These are phyloP conservation scores for Cordia subcordata DNA, from an alignment of 257 asterid species.

Conservation along the genomic window DNA sequence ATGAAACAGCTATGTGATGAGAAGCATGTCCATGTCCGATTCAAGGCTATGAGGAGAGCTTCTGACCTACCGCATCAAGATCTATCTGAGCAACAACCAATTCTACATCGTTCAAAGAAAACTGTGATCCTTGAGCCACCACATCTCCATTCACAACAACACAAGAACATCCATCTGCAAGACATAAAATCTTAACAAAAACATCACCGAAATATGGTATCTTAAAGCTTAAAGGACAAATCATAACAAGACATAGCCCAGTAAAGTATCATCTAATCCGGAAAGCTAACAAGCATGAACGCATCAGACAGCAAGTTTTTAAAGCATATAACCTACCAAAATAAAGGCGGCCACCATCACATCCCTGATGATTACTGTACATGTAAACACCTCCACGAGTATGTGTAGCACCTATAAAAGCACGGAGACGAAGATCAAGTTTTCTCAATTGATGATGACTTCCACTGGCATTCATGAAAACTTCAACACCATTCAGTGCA, in stretches of 20 bases:
- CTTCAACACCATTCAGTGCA: conserved; percentile 91
- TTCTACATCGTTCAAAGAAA: conserved; percentile 91
- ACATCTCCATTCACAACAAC: conserved; percentile 89
- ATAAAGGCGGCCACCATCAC: conserved; percentile 96
- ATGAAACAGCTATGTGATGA: neutral
- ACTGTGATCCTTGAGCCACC: conserved; percentile 93
- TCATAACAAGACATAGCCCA: neutral
- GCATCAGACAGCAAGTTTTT: conserved; percentile 2
- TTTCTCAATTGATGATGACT: conserved; percentile 92
- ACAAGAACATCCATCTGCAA: conserved; percentile 94
- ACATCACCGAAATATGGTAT: conserved; percentile 12
- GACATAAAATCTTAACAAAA: conserved; percentile 6
- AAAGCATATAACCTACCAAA: conserved; percentile 50
- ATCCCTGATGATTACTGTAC: conserved; percentile 97
- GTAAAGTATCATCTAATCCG: neutral
- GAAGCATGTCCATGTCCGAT: neutral
- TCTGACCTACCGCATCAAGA: conserved; percentile 78
- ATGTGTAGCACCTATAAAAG: conserved; percentile 90
- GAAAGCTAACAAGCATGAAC: conserved; percentile 9
- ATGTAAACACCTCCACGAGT: conserved; percentile 97
- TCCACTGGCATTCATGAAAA: conserved; percentile 95
- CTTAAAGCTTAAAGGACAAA: neutral
- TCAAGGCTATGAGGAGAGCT: neutral
- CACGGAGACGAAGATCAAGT: conserved; percentile 83
- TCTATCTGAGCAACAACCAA: conserved; percentile 90